Evolutionary conservation across 352 stramenopile genomes (phyloP).

Genomic region (Globisporangium solare): DNA sequence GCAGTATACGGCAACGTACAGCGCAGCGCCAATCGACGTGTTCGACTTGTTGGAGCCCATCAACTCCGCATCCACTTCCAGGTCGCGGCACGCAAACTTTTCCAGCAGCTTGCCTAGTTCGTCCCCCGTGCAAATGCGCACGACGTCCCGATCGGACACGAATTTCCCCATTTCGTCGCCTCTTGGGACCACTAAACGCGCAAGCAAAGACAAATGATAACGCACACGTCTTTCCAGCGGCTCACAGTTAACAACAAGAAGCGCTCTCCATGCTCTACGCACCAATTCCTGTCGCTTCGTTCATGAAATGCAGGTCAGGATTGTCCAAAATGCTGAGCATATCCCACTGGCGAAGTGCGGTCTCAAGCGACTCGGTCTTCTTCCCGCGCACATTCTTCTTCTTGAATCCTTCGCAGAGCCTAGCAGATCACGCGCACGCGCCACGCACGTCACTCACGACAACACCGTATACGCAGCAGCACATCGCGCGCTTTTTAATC

Average conservation of each 20-base stretch:
- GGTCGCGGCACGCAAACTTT: slow-evolving; percentile 61
- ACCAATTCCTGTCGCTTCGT: slow-evolving; percentile 66
- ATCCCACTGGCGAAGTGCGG: slow-evolving; percentile 42
- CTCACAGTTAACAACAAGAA: not conserved
- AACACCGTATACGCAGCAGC: not conserved
- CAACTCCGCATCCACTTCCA: slow-evolving; percentile 56
- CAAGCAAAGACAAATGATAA: not conserved
- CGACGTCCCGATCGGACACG: slow-evolving; percentile 65
- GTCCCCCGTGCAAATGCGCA: slow-evolving; percentile 54
- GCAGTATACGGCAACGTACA: slow-evolving; percentile 28
- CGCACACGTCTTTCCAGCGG: not conserved
- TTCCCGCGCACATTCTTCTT: slow-evolving; percentile 52
- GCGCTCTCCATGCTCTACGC: not conserved
- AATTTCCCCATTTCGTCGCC: slow-evolving; percentile 52
- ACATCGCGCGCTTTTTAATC: slow-evolving; percentile 1
- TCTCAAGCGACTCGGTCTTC: slow-evolving; percentile 42
- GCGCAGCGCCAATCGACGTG: slow-evolving; percentile 47
- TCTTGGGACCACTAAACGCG: slow-evolving; percentile 38
- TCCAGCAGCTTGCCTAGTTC: slow-evolving; percentile 61
- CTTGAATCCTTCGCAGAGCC: slow-evolving; percentile 67
- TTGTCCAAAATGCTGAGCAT: slow-evolving; percentile 34
- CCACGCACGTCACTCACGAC: not conserved
- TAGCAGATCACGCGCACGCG: slow-evolving; percentile 13
- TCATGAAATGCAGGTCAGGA: slow-evolving; percentile 56
- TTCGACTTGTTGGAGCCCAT: slow-evolving; percentile 45